Base-by-base conservation (phyloP, 176 grass and related monocot species). In the Aegilops sharonensis region DNA sequence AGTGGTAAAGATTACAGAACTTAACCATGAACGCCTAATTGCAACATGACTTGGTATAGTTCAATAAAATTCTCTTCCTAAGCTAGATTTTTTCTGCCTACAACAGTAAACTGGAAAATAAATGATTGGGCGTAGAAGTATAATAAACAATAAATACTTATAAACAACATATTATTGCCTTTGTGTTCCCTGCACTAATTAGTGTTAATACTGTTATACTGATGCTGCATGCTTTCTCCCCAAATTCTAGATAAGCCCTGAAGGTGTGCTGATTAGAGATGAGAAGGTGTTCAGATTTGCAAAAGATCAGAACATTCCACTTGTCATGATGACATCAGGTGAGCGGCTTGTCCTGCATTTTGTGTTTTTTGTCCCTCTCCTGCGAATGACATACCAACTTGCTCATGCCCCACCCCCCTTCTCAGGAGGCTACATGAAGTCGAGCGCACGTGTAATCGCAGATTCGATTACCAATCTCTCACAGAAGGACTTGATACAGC, bases 401-500 rank as follows among this genome's bases (percentile, higher is more conserved):
- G 59, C 21, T 45, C 20, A 3, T 52, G 23, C 4, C 30, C 35
- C 21, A 61, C 30, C 62, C 13, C 10, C 45, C 59, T 48, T 70
- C 24, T 92, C 80, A 95, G 96, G 96, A 71, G 96, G 96, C 48
- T 98, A 95, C 77, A 98, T 98, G 96, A 98, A 95, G 90, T 95
- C 90, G 3, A 98, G 91, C 14, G 93, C 96, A 27, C 88, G 93
- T 34, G 92, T 94, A 36, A 95, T 95, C 5, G 90, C 96, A 3
- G 93, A 98, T 82, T 95, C 96, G 0, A 89, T 95, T 9, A 89
- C 92, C 77, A 98, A 98, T 91, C 91, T 98, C 71, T 81, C 84
- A n/a, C 72, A 90, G n/a, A 98, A 90, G 89, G 88, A 91, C 40
- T 87, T 95, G 77, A 88, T 98, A 78, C 64, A 86, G 80, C 77